Conservation (phyloP, 169 alveolate genomes). For the Plasmodium gonderi region DNA sequence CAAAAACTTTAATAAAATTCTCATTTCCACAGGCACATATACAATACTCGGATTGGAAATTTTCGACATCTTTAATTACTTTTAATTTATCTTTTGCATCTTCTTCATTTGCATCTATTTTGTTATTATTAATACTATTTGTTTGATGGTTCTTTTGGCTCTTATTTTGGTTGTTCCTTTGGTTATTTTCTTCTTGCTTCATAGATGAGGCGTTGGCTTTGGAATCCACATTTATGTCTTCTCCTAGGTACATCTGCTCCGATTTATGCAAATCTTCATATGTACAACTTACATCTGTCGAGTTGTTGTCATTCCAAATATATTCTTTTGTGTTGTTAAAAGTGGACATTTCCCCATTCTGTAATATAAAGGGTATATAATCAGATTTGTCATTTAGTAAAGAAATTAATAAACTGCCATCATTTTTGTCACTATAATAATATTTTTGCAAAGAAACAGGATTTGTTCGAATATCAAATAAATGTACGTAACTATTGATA, state of each 20-base stretch:
- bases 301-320: neutral
- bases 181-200: neutral
- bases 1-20: constrained; percentile 64
- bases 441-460: constrained; percentile 37
- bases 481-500: constrained; percentile 34
- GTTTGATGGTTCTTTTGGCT: neutral
- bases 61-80: constrained; percentile 16
- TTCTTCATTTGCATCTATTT: neutral
- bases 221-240: neutral
- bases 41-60: constrained; percentile 48
- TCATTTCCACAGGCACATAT: constrained; percentile 72
- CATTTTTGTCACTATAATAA: constrained; percentile 62
- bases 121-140: neutral
- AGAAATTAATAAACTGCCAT: constrained; percentile 49
- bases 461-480: constrained; percentile 47
- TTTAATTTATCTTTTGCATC: constrained; percentile 24
- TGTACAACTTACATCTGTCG: neutral
- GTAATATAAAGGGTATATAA: constrained; percentile 23
- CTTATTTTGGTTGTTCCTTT: neutral
- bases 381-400: constrained; percentile 33
- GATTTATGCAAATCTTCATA: neutral
- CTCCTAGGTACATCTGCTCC: neutral
- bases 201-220: neutral
- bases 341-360: neutral
- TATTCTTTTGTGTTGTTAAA: neutral